Percentiles rank a stretch among this genome's conserved stretches.
These are phyloP conservation scores for Haberlea rhodopensis DNA, from an alignment of 257 asterid species.

Conservation along the genomic window DNA sequence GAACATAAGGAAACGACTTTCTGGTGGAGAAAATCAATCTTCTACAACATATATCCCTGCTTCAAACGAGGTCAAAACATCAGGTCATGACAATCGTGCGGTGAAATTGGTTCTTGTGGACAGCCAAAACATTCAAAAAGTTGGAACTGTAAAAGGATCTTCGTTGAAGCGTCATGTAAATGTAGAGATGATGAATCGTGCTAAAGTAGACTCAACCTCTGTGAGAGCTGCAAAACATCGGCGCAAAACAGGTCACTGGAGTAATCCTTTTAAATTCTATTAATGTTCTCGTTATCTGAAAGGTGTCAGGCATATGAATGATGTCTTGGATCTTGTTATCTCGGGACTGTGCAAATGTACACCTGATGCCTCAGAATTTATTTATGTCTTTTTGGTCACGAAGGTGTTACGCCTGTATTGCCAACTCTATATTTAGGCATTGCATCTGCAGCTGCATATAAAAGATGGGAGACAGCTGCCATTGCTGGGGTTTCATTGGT, in stretches of 20 bases:
- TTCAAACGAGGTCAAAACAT: slow-evolving; percentile 51
- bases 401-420: slow-evolving; percentile 10
- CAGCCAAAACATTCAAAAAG: slow-evolving; percentile 67
- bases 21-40: slow-evolving; percentile 63
- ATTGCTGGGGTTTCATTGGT: slow-evolving; percentile 98
- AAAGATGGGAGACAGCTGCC: slow-evolving; percentile 99
- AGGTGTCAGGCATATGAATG: slow-evolving; percentile 3
- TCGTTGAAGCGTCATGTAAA: slow-evolving; percentile 56
- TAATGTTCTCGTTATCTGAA: background rate
- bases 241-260: slow-evolving; percentile 55
- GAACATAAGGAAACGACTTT: slow-evolving; percentile 59
- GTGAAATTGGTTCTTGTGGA: slow-evolving; percentile 75
- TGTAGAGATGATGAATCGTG: slow-evolving; percentile 51
- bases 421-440: slow-evolving; percentile 40
- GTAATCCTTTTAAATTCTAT: background rate
- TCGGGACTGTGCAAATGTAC: slow-evolving; percentile 2
- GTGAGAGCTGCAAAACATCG: slow-evolving; percentile 59
- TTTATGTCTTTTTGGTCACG: slow-evolving; percentile 16
- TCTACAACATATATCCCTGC: slow-evolving; percentile 38
- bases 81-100: slow-evolving; percentile 56
- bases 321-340: slow-evolving; percentile 3
- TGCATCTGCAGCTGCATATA: slow-evolving; percentile 79
- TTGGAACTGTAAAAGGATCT: slow-evolving; percentile 73
- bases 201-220: slow-evolving; percentile 54
- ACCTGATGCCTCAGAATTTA: slow-evolving; percentile 1